Percentiles rank a stretch among this genome's conserved stretches.
These are phyloP conservation scores for Peronospora destructor DNA, from an alignment of 352 stramenopile genomes.

Conservation along the genomic window DNA sequence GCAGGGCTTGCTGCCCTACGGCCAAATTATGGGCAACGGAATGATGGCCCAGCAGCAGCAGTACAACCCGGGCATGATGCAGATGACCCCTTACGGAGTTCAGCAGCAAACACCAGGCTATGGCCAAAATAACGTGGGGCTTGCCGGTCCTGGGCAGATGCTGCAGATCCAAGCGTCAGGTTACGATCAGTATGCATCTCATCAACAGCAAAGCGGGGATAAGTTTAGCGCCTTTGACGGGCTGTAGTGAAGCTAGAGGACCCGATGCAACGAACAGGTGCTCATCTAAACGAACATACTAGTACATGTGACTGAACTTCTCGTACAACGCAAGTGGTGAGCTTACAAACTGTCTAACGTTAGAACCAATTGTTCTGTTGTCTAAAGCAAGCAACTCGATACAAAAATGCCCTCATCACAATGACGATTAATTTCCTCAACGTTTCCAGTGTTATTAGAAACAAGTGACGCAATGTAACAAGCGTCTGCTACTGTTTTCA, in stretches of 20 bases:
- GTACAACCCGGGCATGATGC: slow-evolving; percentile 59
- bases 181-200: slow-evolving; percentile 45
- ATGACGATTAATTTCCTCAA: slow-evolving; percentile 26
- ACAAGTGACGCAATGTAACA: slow-evolving; percentile 18
- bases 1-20: slow-evolving; percentile 29
- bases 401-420: neutral
- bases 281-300: too few species aligned
- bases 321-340: too few species aligned
- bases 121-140: slow-evolving; percentile 32
- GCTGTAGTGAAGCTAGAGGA: slow-evolving; percentile 31
- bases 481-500: slow-evolving; percentile 21
- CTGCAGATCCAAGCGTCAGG: slow-evolving; percentile 63
- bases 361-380: neutral
- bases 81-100: slow-evolving; percentile 75
- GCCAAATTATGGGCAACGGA: slow-evolving; percentile 30
- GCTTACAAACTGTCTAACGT: neutral
- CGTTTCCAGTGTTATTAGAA: slow-evolving; percentile 35
- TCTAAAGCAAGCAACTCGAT: neutral
- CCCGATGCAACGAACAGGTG: slow-evolving; percentile 2
- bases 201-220: slow-evolving; percentile 49
- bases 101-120: slow-evolving; percentile 44
- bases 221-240: slow-evolving; percentile 79
- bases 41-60: slow-evolving; percentile 39
- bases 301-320: too few species aligned
- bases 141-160: slow-evolving; percentile 53